These are phyloP conservation scores for Metarhizium album DNA, from an alignment of 2,329 filamentous ascomycete species.

Conservation along the genomic window DNA sequence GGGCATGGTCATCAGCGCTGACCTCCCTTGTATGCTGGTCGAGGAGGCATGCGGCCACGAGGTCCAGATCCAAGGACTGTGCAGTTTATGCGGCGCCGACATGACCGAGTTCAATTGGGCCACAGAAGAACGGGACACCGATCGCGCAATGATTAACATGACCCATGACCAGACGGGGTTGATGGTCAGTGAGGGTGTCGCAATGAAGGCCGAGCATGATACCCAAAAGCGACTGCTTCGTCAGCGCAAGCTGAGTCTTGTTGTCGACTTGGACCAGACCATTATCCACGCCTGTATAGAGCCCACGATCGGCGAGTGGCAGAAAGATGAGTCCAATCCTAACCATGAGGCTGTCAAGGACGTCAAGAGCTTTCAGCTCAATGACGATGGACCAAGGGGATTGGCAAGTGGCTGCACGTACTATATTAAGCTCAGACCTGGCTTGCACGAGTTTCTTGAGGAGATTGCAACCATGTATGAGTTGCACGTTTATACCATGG, in stretches of 20 bases:
- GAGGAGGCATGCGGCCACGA: slow-evolving; percentile 89
- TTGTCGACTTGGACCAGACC: slow-evolving; percentile 95
- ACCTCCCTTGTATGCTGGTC: slow-evolving; percentile 57
- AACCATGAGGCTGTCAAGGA: slow-evolving; percentile 88
- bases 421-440: slow-evolving; percentile 95
- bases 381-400: slow-evolving; percentile 70
- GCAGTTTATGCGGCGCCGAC: slow-evolving; percentile 86
- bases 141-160: slow-evolving; percentile 88
- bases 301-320: slow-evolving; percentile 92
- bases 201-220: slow-evolving; percentile 72
- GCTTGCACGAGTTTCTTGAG: slow-evolving; percentile 69
- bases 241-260: slow-evolving; percentile 76
- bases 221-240: slow-evolving; percentile 73
- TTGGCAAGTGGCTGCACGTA: slow-evolving; percentile 72
- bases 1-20: slow-evolving; percentile 51
- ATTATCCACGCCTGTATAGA: slow-evolving; percentile 98
- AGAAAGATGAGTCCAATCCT: slow-evolving; percentile 74
- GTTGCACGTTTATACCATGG: slow-evolving; percentile 98
- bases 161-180: slow-evolving; percentile 83
- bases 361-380: slow-evolving; percentile 77
- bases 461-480: slow-evolving; percentile 75
- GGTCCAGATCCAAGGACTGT: slow-evolving; percentile 82
- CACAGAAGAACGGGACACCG: slow-evolving; percentile 64
- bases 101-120: slow-evolving; percentile 89
- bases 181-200: slow-evolving; percentile 74